A percentile compares a stretch with the other conserved stretches of the same genome.
These are phyloP conservation scores for Pancytospora philotis DNA, from an alignment of 371 early-diverging fungal species.

Conservation along the genomic window DNA sequence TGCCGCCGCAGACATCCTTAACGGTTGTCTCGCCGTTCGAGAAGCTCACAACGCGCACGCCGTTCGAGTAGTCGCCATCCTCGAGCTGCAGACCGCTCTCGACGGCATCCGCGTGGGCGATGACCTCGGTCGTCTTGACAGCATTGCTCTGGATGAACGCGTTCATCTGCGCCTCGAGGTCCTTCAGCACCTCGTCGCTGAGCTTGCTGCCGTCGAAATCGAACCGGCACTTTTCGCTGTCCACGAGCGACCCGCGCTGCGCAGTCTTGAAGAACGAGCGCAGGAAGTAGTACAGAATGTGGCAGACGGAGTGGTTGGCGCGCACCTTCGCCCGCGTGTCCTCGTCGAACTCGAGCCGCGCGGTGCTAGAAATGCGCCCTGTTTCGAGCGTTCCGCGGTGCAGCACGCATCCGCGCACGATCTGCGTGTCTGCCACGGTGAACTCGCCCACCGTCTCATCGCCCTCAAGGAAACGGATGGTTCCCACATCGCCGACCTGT, in stretches of 20 bases:
- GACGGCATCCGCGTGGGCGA: slow-evolving; percentile 79
- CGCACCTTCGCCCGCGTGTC: slow-evolving; percentile 71
- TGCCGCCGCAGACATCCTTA: slow-evolving; percentile 97
- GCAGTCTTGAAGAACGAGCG: slow-evolving; percentile 64
- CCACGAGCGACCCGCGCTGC: slow-evolving; percentile 92
- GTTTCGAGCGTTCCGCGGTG: slow-evolving; percentile 77
- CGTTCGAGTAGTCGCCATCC: slow-evolving; percentile 70
- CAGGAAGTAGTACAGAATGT: slow-evolving; percentile 87
- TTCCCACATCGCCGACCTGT: slow-evolving; percentile 89
- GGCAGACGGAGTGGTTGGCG: slow-evolving; percentile 92
- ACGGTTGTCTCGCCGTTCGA: slow-evolving; percentile 67
- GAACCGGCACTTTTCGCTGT: slow-evolving; percentile 86
- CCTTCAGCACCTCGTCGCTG: slow-evolving; percentile 67
- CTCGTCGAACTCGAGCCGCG: slow-evolving; percentile 69
- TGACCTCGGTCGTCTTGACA: slow-evolving; percentile 72
- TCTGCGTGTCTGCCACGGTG: slow-evolving; percentile 78
- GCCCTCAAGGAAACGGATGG: slow-evolving; percentile 68
- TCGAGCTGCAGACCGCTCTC: slow-evolving; percentile 79
- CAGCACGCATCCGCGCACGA: slow-evolving; percentile 82
- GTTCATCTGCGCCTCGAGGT: slow-evolving; percentile 71
- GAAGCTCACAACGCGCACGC: slow-evolving; percentile 64
- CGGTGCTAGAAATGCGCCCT: slow-evolving; percentile 65
- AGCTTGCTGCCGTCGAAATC: slow-evolving; percentile 75
- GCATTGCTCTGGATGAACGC: slow-evolving; percentile 67
- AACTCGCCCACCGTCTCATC: slow-evolving; percentile 54